Conservation (phyloP, 2,329 filamentous ascomycete genomes). For the Cladophialophora psammophila region DNA sequence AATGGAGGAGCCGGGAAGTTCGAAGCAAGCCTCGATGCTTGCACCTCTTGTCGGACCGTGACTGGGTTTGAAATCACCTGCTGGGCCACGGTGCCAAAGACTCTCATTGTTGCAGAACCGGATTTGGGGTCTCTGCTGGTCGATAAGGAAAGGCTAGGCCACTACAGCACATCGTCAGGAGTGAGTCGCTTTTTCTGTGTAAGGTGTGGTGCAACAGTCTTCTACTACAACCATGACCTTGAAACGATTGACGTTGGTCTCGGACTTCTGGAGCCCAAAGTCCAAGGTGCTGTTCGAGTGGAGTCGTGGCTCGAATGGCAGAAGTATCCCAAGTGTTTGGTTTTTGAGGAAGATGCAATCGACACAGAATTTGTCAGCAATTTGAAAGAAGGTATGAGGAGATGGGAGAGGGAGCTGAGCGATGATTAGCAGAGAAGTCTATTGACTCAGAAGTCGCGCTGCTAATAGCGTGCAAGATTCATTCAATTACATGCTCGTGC, state of each 20-base stretch:
- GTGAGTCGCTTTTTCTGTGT: conserved; percentile 37
- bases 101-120: conserved; percentile 3
- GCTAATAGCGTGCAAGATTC: conserved; percentile 15
- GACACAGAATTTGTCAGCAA: conserved; percentile 28
- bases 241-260: conserved; percentile 31
- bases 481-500: conserved; percentile 10
- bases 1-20: conserved; percentile 24
- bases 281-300: conserved; percentile 23
- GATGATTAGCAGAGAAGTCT: neutral
- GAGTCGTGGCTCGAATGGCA: conserved; percentile 35
- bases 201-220: conserved; percentile 32
- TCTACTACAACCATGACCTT: conserved; percentile 30
- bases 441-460: neutral
- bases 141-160: conserved; percentile 24
- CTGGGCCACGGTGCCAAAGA: conserved; percentile 29
- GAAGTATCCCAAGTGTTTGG: conserved; percentile 22
- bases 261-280: conserved; percentile 28
- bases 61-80: conserved; percentile 35
- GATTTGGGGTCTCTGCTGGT: conserved; percentile 15
- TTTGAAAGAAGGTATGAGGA: conserved; percentile 29
- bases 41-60: conserved; percentile 31
- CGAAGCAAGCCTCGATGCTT: conserved; percentile 26
- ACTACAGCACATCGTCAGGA: conserved; percentile 31
- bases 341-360: conserved; percentile 30
- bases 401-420: conserved; percentile 2